Base-by-base conservation (phyloP, 495 filamentous ascomycete genomes). In the Penicillium bovifimosum region DNA sequence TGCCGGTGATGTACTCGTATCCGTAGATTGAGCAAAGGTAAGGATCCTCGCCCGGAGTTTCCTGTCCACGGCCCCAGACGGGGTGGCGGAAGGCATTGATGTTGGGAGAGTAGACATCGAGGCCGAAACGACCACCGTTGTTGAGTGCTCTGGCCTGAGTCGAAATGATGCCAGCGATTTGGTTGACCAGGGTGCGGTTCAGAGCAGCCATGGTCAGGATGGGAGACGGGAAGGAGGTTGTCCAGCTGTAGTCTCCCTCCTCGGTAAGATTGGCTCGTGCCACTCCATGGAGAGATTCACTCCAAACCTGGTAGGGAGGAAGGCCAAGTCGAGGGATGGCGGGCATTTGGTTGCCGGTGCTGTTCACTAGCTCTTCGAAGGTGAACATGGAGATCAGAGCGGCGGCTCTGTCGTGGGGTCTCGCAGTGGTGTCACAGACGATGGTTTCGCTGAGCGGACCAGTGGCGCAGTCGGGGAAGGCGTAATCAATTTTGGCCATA, bases 121-220 rank as follows among this genome's bases (percentile, higher is more conserved):
- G 62, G 0, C 81, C 80, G 34, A 74, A 75, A 16, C 73, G 65
- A 14, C 78, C 79, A 13, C 52, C 75, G 52, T 89, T 89, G 62
- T 72, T 83, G 59, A 83, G 87, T 2, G 84, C 84, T n/a, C 85
- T 72, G 8, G 78, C 81, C 62, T 89, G 83, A 6, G 76, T 87
- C 10, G 75, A 74, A 31, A 87, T 78, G 6, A 81, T 75, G 2
- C 59, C 68, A 13, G 75, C 81, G 10, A 86, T 79, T 26, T 74
- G 67, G 14, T 75, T 67, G 65, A 86, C 82, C 56, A 86, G 53
- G 2, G 76, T 70, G 50, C 80, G 78, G 54, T 86, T 80, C 54
- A 86, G 76, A 4, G 82, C 76, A 0, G 83, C 80, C 50, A 77
- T 80, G 56, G 81, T 75, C 0, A 76, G 59, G 35, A 86, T 83